phyloP scores from a whole-genome alignment of 177 flowering plant genomes.

The Tripterygium wilfordii region DNA sequence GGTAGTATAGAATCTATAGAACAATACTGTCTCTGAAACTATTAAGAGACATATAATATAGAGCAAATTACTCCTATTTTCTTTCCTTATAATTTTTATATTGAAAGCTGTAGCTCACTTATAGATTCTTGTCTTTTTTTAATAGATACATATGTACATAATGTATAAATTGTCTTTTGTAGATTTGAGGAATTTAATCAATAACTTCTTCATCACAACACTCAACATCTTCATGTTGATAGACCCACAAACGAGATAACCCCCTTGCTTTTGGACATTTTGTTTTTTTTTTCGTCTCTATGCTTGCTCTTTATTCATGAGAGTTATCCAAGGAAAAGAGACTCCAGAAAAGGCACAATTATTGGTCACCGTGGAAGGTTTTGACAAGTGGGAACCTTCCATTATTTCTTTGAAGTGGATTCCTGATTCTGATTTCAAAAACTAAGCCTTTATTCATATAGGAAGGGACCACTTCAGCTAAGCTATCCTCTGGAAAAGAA shows the following conservation, averaged over 20 bases:
- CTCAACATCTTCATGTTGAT: conserved; percentile 31
- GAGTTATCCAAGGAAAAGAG: conserved; percentile 19
- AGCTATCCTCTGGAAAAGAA: conserved; percentile 16
- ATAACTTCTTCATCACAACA: conserved; percentile 29
- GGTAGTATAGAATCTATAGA: conserved; percentile 8
- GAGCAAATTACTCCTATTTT: background rate
- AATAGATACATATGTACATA: background rate
- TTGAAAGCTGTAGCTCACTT: conserved; percentile 12
- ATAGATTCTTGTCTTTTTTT: conserved; percentile 15
- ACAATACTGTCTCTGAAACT: conserved; percentile 11
- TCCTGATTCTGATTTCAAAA: conserved; percentile 39
- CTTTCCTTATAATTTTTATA: background rate
- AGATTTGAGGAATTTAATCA: conserved; percentile 19
- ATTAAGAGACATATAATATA: conserved; percentile 9
- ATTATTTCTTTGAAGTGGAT: conserved; percentile 38
- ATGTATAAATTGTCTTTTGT: conserved; percentile 8
- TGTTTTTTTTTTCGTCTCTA: conserved; percentile 10
- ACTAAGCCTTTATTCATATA: conserved; percentile 22
- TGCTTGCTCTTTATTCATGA: conserved; percentile 13
- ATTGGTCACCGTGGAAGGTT: conserved; percentile 19
- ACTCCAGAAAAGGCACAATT: conserved; percentile 12
- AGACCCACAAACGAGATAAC: conserved; percentile 22
- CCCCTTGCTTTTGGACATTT: conserved; percentile 24
- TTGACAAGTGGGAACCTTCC: conserved; percentile 21
- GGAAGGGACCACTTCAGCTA: conserved; percentile 24